Evolutionary conservation across 192 early-diverging fungal species (phyloP).

Genomic region (Jimgerdemannia flammicorona): DNA sequence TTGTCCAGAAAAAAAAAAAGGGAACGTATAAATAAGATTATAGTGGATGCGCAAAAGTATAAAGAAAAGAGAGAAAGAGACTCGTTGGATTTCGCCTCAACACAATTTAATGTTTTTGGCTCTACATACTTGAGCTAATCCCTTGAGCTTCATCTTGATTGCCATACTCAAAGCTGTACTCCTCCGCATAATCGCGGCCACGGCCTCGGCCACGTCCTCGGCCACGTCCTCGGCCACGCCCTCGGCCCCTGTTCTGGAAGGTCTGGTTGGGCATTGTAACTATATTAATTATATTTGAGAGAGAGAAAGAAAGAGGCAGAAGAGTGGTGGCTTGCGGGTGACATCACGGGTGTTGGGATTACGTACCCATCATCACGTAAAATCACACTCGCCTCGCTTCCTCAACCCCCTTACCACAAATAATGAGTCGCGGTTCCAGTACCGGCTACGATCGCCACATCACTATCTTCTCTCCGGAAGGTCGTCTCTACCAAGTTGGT

Average conservation of each 20-base stretch:
- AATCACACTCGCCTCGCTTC: not conserved
- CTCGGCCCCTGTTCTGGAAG: not conserved
- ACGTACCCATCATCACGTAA: not conserved
- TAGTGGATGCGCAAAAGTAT: no score
- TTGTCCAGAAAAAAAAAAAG: not conserved
- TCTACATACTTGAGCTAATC: no score
- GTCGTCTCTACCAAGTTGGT: constrained; percentile 99
- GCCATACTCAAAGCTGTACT: no score
- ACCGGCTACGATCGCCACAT: constrained; percentile 98
- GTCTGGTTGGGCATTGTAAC: not conserved
- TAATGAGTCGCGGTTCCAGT: constrained; percentile 36
- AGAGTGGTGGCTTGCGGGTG: not conserved
- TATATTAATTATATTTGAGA: not conserved
- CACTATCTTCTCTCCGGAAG: constrained; percentile 99
- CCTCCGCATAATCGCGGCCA: not conserved
- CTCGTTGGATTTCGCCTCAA: no score
- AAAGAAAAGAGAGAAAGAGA: no score
- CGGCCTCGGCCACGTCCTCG: not conserved
- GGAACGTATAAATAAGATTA: no score
- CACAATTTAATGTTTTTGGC: no score
- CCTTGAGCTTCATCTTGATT: no score
- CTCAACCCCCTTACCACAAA: not conserved
- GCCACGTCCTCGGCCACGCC: not conserved
- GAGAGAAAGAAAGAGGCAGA: not conserved
- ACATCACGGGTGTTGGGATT: not conserved